Evolutionary conservation across 2,329 filamentous ascomycete genomes (phyloP).

Genomic region (Apiospora saccharicola): DNA sequence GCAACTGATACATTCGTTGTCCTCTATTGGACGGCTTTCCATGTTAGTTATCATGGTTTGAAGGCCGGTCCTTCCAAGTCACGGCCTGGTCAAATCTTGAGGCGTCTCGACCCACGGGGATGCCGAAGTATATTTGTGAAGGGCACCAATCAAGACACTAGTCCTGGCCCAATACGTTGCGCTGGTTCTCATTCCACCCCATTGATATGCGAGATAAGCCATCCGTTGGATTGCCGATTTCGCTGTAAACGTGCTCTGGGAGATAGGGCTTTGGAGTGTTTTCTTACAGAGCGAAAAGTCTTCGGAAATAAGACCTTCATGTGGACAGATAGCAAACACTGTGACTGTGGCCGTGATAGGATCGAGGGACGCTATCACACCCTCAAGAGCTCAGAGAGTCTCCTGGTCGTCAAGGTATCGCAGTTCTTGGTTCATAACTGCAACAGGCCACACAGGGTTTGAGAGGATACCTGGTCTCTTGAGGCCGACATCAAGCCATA

Average conservation of each 20-base stretch:
- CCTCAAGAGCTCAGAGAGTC: neutral
- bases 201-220: neutral
- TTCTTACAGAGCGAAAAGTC: neutral
- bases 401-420: neutral
- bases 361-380: neutral
- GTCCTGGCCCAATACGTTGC: neutral
- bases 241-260: neutral
- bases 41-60: neutral
- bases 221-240: too few species aligned
- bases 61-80: neutral
- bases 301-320: neutral
- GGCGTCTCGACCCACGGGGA: neutral
- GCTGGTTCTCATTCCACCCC: neutral
- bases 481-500: neutral
- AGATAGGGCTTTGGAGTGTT: neutral
- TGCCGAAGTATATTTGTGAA: neutral
- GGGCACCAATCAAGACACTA: neutral
- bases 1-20: neutral
- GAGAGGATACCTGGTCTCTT: neutral
- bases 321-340: neutral
- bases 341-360: neutral
- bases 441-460: constrained; percentile 1
- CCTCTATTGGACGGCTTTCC: neutral
- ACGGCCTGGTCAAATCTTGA: neutral
- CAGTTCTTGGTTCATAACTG: neutral